phyloP scores from a whole-genome alignment of 2,329 filamentous ascomycete genomes.

The Ramularia collo-cygni region DNA sequence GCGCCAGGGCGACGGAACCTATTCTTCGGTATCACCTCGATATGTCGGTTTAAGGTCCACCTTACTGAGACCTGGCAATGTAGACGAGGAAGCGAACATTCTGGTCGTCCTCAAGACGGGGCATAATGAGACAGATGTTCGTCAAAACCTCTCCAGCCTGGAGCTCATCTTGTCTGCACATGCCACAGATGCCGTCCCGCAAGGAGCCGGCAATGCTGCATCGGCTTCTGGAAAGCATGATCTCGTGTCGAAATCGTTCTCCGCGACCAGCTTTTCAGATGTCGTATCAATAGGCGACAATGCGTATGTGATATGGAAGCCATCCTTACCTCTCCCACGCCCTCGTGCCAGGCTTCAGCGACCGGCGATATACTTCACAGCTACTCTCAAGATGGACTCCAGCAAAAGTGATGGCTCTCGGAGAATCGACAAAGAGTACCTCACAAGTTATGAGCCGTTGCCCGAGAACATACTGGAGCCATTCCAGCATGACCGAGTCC shows the following conservation, averaged over 20 bases:
- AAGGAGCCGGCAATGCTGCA: conserved; percentile 22
- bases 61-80: conserved; percentile 17
- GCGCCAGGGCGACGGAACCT: conserved; percentile 22
- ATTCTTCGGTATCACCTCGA: conserved; percentile 23
- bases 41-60: conserved; percentile 1
- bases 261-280: conserved; percentile 11
- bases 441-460: conserved; percentile 61
- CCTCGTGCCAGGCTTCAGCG: conserved; percentile 57
- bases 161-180: conserved; percentile 26
- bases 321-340: conserved; percentile 21
- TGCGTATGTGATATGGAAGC: conserved; percentile 26
- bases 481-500: conserved; percentile 55
- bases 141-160: conserved; percentile 18
- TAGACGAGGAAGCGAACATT: conserved; percentile 25
- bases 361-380: conserved; percentile 58
- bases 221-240: conserved; percentile 28
- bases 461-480: conserved; percentile 72
- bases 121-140: conserved; percentile 13
- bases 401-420: conserved; percentile 41
- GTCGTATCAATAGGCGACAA: conserved; percentile 16
- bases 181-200: conserved; percentile 28
- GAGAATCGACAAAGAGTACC: conserved; percentile 54
- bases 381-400: conserved; percentile 15
- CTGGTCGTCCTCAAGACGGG: conserved; percentile 22
- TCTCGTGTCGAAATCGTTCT: conserved; percentile 15